These are phyloP conservation scores for Sicyos baderoa DNA, from an alignment of 306 rosid species.

Conservation along the genomic window DNA sequence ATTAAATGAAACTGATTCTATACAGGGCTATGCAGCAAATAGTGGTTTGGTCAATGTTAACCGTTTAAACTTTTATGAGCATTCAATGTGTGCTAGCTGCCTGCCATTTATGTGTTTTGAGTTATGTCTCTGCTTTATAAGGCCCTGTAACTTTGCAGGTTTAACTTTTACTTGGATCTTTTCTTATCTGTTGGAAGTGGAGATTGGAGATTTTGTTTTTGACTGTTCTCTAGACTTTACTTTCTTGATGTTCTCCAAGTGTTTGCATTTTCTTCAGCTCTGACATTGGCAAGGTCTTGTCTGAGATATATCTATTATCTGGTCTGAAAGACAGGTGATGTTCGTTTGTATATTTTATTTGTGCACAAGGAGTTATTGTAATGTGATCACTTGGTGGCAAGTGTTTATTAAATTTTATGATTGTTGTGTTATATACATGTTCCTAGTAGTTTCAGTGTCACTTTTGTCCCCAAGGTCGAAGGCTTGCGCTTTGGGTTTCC, in stretches of 20 bases:
- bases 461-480: no score
- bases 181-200: neutral
- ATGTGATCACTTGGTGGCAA: neutral
- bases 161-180: neutral
- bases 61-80: slow-evolving; percentile 6
- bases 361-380: neutral
- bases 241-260: slow-evolving; percentile 3
- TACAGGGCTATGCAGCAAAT: neutral
- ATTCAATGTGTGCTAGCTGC: slow-evolving; percentile 15
- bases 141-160: neutral
- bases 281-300: slow-evolving; percentile 12
- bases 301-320: slow-evolving; percentile 1
- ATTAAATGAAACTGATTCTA: slow-evolving; percentile 15
- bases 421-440: neutral
- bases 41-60: slow-evolving; percentile 5
- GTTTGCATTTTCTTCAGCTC: neutral
- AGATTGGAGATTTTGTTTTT: neutral
- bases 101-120: slow-evolving; percentile 1
- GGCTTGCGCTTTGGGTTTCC: no score
- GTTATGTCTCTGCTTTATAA: neutral
- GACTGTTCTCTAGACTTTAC: neutral
- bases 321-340: slow-evolving; percentile 5
- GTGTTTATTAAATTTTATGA: neutral
- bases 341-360: neutral
- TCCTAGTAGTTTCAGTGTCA: no score